Evolutionary conservation across 768 basidiomycete genomes (phyloP).

Genomic region (Cystobasidium ongulense): DNA sequence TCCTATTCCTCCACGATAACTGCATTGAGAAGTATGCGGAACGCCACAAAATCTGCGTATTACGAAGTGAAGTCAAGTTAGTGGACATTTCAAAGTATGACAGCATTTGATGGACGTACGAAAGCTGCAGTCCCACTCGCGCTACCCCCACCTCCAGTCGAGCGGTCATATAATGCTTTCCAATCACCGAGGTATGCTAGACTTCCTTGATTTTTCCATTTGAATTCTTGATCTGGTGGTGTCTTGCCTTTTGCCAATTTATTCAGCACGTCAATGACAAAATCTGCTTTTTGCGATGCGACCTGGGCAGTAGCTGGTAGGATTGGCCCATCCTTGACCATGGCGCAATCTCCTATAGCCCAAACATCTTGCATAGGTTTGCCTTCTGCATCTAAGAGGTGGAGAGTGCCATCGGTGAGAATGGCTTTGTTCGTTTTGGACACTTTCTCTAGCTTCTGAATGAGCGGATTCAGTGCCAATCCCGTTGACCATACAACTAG

Average conservation of each 20-base stretch:
- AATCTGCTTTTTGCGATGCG: slow-evolving; percentile 67
- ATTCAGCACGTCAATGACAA: slow-evolving; percentile 61
- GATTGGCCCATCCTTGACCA: slow-evolving; percentile 50
- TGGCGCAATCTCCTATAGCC: slow-evolving; percentile 72
- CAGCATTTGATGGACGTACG: no score
- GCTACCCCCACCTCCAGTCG: slow-evolving; percentile 49
- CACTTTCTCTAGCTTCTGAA: slow-evolving; percentile 57
- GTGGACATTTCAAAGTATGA: no score
- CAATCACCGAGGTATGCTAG: slow-evolving; percentile 74
- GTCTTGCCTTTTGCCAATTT: slow-evolving; percentile 50
- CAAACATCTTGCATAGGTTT: slow-evolving; percentile 61
- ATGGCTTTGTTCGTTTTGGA: slow-evolving; percentile 43
- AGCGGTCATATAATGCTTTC: slow-evolving; percentile 46
- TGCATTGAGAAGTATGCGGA: slow-evolving; percentile 63
- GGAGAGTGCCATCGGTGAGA: slow-evolving; percentile 52
- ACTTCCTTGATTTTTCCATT: slow-evolving; percentile 64
- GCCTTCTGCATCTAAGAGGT: slow-evolving; percentile 55
- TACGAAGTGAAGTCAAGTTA: no score
- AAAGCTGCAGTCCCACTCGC: slow-evolving; percentile 54
- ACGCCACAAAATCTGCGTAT: slow-evolving; percentile 5
- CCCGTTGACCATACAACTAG: slow-evolving; percentile 84
- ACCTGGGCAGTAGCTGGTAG: slow-evolving; percentile 86
- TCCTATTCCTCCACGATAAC: slow-evolving; percentile 56
- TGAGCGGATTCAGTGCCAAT: slow-evolving; percentile 69
- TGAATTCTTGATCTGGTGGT: slow-evolving; percentile 53